These are phyloP conservation scores for Curvularia sp. DNA, from an alignment of 2,329 filamentous ascomycete species.

Conservation along the genomic window DNA sequence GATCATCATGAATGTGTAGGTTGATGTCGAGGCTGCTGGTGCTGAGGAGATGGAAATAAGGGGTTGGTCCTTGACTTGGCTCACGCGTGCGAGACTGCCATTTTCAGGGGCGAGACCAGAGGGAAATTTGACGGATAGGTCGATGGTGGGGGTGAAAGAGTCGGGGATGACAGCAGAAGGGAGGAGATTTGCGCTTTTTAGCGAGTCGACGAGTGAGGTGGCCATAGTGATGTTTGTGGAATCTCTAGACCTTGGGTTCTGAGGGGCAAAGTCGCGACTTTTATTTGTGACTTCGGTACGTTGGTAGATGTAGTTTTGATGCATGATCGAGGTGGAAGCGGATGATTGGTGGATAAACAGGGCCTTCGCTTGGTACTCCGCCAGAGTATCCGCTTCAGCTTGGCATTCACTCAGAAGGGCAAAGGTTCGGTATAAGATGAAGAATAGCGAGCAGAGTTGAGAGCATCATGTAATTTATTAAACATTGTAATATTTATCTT, in stretches of 20 bases:
- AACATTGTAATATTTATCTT: not conserved
- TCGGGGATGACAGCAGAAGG: conserved; percentile 51
- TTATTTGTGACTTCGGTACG: not conserved
- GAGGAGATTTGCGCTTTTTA: conserved; percentile 36
- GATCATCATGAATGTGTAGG: conserved; percentile 59
- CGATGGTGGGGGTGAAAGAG: conserved; percentile 53
- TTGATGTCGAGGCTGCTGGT: conserved; percentile 6
- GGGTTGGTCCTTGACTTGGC: conserved; percentile 32
- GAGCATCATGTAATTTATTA: not conserved
- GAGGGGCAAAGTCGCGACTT: not conserved
- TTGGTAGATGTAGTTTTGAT: conserved; percentile 11
- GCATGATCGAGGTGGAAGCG: not conserved
- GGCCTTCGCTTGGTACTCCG: conserved; percentile 4
- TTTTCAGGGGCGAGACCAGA: conserved; percentile 24
- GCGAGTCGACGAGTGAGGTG: conserved; percentile 30
- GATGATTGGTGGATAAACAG: conserved; percentile 24
- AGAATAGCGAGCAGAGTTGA: conserved; percentile 4
- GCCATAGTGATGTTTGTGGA: conserved; percentile 6
- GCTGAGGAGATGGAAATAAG: conserved; percentile 41
- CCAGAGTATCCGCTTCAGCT: conserved; percentile 17
- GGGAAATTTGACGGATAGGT: conserved; percentile 49
- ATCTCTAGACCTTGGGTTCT: not conserved
- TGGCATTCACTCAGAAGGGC: conserved; percentile 10
- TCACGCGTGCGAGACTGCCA: conserved; percentile 49
- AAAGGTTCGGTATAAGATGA: conserved; percentile 14